Percentiles rank a stretch among this genome's conserved stretches.
Evolutionary conservation across 2,329 filamentous ascomycete genomes (phyloP).

Genomic region (Aspergillus tamarii): DNA sequence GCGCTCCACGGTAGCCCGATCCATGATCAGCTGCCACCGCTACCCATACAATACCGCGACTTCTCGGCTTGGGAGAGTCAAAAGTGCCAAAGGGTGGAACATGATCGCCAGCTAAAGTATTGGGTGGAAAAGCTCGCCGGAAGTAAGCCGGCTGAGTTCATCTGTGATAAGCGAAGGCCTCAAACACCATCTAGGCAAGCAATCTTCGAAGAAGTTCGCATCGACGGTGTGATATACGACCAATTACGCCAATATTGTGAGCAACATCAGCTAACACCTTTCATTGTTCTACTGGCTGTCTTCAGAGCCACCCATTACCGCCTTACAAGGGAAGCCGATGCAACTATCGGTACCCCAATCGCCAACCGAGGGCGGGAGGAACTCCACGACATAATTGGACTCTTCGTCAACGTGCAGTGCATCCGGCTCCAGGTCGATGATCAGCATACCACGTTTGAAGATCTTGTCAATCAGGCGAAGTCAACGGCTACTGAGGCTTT

Average conservation of each 20-base stretch:
- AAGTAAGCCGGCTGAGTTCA: not conserved
- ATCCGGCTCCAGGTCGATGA: not conserved
- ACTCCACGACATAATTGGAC: not conserved
- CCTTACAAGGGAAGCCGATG: not conserved
- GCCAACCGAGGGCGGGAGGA: not conserved
- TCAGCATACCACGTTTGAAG: not conserved
- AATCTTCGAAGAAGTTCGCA: not conserved
- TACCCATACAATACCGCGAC: not conserved
- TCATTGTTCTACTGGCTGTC: not conserved
- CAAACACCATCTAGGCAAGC: not conserved
- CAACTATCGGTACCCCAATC: not conserved
- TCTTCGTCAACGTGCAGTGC: not conserved
- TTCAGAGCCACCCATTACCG: not conserved
- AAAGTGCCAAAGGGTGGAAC: not conserved
- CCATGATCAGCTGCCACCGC: not conserved
- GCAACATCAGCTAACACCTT: not conserved
- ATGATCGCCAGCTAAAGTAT: not conserved
- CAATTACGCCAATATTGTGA: not conserved
- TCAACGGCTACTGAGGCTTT: not conserved
- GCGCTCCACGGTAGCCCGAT: not conserved
- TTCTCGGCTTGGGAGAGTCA: not conserved
- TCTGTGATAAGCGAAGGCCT: not conserved
- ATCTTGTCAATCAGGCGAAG: not conserved
- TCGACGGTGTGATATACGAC: not conserved
- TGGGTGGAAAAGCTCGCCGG: not conserved